Conservation (phyloP, 2,329 filamentous ascomycete species). For the Zasmidium citrigriseum region DNA sequence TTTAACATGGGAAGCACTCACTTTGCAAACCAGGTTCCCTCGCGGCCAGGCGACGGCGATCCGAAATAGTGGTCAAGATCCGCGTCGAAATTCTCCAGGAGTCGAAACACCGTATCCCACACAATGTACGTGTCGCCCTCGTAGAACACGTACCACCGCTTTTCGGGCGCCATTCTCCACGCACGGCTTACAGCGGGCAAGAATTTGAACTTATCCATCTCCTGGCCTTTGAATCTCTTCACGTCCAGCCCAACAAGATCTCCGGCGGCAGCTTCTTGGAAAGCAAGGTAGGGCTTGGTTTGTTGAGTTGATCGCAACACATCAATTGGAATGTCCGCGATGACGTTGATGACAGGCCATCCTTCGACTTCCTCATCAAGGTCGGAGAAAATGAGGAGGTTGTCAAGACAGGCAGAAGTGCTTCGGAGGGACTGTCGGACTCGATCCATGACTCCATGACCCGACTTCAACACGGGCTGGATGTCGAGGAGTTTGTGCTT, state of each 20-base stretch:
- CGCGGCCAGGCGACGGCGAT: slow-evolving; percentile 33
- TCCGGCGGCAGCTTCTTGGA: slow-evolving; percentile 18
- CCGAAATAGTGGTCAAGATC: slow-evolving; percentile 20
- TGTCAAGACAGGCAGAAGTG: slow-evolving; percentile 54
- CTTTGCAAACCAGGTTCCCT: slow-evolving; percentile 23
- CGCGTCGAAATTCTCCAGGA: slow-evolving; percentile 14
- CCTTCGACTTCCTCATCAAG: slow-evolving; percentile 45
- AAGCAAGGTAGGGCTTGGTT: slow-evolving; percentile 14
- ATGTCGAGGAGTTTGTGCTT: slow-evolving; percentile 42
- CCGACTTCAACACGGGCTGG: slow-evolving; percentile 53
- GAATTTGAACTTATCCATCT: slow-evolving; percentile 57
- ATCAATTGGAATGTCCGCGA: slow-evolving; percentile 46
- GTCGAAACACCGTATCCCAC: slow-evolving; percentile 37
- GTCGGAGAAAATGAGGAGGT: slow-evolving; percentile 53
- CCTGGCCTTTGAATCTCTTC: slow-evolving; percentile 43
- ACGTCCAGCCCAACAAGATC: slow-evolving; percentile 8
- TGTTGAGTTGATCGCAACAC: slow-evolving; percentile 16
- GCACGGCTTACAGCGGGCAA: slow-evolving; percentile 53
- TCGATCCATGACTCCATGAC: slow-evolving; percentile 47
- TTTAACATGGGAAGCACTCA: slow-evolving; percentile 42
- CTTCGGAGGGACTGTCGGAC: slow-evolving; percentile 52
- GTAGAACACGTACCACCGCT: slow-evolving; percentile 55
- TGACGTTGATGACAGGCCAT: slow-evolving; percentile 44
- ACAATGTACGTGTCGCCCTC: slow-evolving; percentile 54
- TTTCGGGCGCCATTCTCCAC: slow-evolving; percentile 47